Base-by-base conservation (phyloP, 768 basidiomycete species). In the Kwoniella heveanensis region DNA sequence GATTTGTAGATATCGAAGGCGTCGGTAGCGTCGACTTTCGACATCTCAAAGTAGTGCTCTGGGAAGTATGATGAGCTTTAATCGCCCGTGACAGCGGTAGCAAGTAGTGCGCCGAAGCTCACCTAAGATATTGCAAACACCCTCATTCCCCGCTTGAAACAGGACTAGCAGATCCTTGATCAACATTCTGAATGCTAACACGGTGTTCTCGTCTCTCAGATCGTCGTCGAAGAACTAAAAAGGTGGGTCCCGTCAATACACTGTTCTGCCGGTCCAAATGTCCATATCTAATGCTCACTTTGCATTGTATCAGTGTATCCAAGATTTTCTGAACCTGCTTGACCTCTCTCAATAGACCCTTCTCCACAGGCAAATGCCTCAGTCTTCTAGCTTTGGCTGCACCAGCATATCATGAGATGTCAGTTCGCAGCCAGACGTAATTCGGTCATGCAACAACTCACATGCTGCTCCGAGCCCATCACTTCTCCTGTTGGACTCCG, bases 41-140 rank as follows among this genome's bases (percentile, higher is more conserved):
- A 91, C 96, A 98, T 98, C 78, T 96, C 94, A 73, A 98, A 97
- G 80, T 96, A 99, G 81, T 95, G 90, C 75, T 97, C 93, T 84
- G 64, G 3, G 26, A 22, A 2, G 24, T 24, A 9, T 32, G 13
- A 27, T 9, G 1, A 36, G 57, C 29, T 26, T n/a, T n/a, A n/a
- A n/a, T n/a, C n/a, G n/a, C n/a, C n/a, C n/a, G n/a, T n/a, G n/a
- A n/a, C n/a, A n/a, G n/a, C n/a, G n/a, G n/a, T n/a, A n/a, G n/a
- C n/a, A n/a, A n/a, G n/a, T n/a, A n/a, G n/a, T n/a, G n/a, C n/a
- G n/a, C n/a, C n/a, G n/a, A n/a, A 44, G 39, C 81, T 30, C 39
- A 83, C 83, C 84, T 4, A 85, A 78, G 21, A 85, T 74, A 66
- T 85, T 85, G 79, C 84, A 84, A 37, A 85, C 91, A 44, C 94